Conservation (phyloP, 805 yeast species). For the Phaffomyces antillensis region DNA sequence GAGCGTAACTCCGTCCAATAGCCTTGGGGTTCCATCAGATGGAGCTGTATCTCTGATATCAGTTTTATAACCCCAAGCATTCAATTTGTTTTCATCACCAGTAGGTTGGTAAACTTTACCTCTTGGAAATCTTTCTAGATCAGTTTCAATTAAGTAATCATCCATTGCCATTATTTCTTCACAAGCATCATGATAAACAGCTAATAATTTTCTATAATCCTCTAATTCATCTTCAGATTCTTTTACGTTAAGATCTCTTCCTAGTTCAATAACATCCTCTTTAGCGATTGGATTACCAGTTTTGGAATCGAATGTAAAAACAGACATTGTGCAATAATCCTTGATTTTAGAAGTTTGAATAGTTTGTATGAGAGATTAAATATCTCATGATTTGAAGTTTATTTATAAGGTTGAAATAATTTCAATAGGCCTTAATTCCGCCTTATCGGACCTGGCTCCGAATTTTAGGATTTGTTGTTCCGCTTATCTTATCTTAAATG, state of each 20-base stretch:
- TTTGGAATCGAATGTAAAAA: slow-evolving; percentile 1
- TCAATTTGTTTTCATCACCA: slow-evolving; percentile 1
- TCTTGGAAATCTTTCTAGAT: not conserved
- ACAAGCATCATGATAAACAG: slow-evolving; percentile 1
- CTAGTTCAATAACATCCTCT: not conserved
- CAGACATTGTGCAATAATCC: not conserved
- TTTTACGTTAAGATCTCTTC: not conserved
- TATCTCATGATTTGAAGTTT: no score
- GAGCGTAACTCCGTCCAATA: not conserved
- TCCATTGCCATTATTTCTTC: slow-evolving; percentile 4
- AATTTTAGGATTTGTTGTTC: not conserved
- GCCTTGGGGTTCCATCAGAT: not conserved
- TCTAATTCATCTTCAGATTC: not conserved
- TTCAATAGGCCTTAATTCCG: no score
- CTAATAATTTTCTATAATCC: not conserved
- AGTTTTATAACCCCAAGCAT: slow-evolving; percentile 3
- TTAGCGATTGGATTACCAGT: not conserved
- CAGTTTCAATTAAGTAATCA: not conserved
- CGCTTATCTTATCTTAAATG: no score
- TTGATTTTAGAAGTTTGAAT: no score
- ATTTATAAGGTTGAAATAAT: no score
- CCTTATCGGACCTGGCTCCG: not conserved
- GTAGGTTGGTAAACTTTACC: not conserved
- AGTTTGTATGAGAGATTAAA: no score
- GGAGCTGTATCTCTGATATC: not conserved